These are phyloP conservation scores for Daucus carota DNA, from an alignment of 129 eudicot species.

Conservation along the genomic window DNA sequence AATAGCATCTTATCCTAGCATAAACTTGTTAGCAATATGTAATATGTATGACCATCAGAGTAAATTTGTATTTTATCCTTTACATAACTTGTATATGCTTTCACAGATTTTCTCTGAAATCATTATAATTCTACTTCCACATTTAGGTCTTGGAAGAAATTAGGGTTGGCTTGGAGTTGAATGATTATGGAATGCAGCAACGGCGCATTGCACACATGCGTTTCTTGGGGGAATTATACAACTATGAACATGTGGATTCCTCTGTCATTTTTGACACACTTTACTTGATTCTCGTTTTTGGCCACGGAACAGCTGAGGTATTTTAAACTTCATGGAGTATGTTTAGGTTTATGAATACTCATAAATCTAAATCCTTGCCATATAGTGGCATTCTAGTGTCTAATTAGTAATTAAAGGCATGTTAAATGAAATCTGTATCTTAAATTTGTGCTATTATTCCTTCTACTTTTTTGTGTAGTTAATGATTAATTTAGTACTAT, in stretches of 20 bases:
- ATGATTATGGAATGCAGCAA: conserved; percentile 95
- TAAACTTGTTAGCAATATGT: neutral
- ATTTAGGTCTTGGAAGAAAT: conserved; percentile 91
- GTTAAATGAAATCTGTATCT: neutral
- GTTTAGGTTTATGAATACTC: neutral
- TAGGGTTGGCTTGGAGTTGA: conserved; percentile 75
- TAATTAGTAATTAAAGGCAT: neutral
- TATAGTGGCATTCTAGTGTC: neutral
- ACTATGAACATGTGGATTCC: conserved; percentile 93
- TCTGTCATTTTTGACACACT: conserved; percentile 89
- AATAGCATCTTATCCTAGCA: neutral
- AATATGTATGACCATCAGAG: neutral
- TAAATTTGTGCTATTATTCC: neutral
- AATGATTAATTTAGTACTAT: neutral
- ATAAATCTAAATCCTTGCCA: neutral
- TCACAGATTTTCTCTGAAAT: neutral
- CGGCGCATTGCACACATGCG: conserved; percentile 92
- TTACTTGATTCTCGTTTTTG: conserved; percentile 74
- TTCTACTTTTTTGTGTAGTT: neutral
- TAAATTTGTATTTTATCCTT: neutral
- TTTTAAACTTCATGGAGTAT: conserved; percentile 5
- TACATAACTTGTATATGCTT: neutral
- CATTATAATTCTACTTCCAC: neutral
- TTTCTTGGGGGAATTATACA: conserved; percentile 90
- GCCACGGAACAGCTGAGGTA: conserved; percentile 94